Conservation (phyloP, 768 basidiomycete genomes). For the Tephrocybe sp. region DNA sequence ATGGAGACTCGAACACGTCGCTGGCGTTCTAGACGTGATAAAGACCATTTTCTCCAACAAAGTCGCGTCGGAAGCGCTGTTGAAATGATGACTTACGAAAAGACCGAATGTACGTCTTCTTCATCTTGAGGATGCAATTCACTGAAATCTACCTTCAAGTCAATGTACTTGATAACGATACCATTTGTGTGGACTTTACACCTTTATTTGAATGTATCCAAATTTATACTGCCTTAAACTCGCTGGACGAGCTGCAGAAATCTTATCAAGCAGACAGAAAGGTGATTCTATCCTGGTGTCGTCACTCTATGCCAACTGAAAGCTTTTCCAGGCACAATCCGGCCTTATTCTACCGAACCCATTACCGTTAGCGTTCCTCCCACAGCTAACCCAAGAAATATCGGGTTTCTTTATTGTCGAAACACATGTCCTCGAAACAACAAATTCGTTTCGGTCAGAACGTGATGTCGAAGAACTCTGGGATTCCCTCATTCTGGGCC, state of each 20-base stretch:
- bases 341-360: conserved; percentile 86
- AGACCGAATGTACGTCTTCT: conserved; percentile 78
- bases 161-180: conserved; percentile 89
- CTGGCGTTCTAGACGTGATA: conserved; percentile 83
- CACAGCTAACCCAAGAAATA: conserved; percentile 85
- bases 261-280: conserved; percentile 98
- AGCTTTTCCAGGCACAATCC: conserved; percentile 78
- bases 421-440: conserved; percentile 85
- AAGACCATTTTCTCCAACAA: conserved; percentile 72
- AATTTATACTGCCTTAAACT: conserved; percentile 89
- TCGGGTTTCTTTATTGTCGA: conserved; percentile 98
- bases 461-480: conserved; percentile 94
- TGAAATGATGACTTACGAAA: conserved; percentile 89
- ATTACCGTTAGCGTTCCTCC: conserved; percentile 62
- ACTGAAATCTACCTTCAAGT: conserved; percentile 41
- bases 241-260: conserved; percentile 83
- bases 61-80: conserved; percentile 89
- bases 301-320: not conserved
- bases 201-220: conserved; percentile 97
- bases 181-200: conserved; percentile 87
- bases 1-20: conserved; percentile 83
- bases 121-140: not conserved
- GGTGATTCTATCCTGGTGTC: conserved; percentile 33
- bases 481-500: conserved; percentile 77
- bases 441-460: conserved; percentile 85